phyloP scores from a whole-genome alignment of 1,284 basidiomycete genomes.

The Naganishia sp. region DNA sequence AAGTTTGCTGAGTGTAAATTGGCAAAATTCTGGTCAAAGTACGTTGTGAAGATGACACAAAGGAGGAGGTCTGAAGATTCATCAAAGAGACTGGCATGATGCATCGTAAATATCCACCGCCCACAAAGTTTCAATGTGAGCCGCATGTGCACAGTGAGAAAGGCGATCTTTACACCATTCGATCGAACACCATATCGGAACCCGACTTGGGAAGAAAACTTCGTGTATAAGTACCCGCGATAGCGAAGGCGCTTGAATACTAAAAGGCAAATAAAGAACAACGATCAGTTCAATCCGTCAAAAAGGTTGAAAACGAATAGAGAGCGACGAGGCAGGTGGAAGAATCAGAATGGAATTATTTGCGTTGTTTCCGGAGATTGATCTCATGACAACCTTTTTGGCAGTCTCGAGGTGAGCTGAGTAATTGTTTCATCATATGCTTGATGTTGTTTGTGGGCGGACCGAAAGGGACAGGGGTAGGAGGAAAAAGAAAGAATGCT shows the following conservation, averaged over 20 bases:
- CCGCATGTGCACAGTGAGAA: too few relatives aligned
- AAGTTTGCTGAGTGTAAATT: background rate
- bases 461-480: background rate
- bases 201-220: background rate
- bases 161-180: too few relatives aligned
- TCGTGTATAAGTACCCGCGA: background rate
- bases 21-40: conserved; percentile 10
- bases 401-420: conserved; percentile 30
- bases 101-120: background rate
- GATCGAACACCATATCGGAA: background rate
- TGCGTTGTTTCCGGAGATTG: conserved; percentile 23
- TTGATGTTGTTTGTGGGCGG: background rate
- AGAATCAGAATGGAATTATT: conserved; percentile 25
- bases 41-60: conserved; percentile 1
- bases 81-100: conserved; percentile 3
- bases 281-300: conserved; percentile 3
- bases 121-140: too few relatives aligned
- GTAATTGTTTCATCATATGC: conserved; percentile 21
- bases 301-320: background rate
- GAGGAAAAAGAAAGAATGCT: background rate
- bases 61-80: conserved; percentile 2
- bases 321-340: background rate
- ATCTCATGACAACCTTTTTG: conserved; percentile 27
- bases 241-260: background rate
- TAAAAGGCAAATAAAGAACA: background rate